These are phyloP conservation scores for Emiliania huxleyi DNA, from an alignment of 78 protist genomes.

Conservation along the genomic window DNA sequence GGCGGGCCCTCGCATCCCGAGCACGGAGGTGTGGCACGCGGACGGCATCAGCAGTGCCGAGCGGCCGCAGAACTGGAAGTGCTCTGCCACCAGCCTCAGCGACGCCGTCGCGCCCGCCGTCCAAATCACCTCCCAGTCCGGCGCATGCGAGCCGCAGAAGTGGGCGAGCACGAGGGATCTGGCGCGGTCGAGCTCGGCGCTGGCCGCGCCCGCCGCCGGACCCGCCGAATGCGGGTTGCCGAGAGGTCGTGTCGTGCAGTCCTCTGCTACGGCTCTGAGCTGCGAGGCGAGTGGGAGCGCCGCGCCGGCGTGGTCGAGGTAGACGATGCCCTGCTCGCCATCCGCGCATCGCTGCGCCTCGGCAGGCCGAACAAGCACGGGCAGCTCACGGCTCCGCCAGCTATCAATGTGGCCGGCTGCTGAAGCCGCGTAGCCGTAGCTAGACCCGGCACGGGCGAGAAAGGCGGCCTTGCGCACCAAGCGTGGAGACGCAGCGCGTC, in stretches of 20 bases:
- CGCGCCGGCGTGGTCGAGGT: slow-evolving; percentile 16
- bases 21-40: slow-evolving; percentile 62
- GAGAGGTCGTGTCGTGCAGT: no score
- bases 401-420: not conserved
- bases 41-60: slow-evolving; percentile 22
- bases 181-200: not conserved
- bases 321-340: not conserved
- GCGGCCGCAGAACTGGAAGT: slow-evolving; percentile 50
- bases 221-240: slow-evolving; percentile 16
- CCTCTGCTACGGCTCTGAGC: not conserved
- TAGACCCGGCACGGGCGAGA: not conserved
- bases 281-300: slow-evolving; percentile 3
- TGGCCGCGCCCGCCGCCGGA: slow-evolving; percentile 4
- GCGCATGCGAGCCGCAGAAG: slow-evolving; percentile 14
- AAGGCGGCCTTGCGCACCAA: not conserved
- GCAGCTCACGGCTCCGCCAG: not conserved
- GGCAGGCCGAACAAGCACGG: not conserved
- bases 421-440: not conserved
- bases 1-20: slow-evolving; percentile 65
- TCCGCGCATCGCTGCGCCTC: not conserved
- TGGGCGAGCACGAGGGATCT: not conserved
- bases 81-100: slow-evolving; percentile 59
- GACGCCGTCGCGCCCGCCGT: slow-evolving; percentile 66
- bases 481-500: no score
- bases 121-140: slow-evolving; percentile 59